phyloP scores from a whole-genome alignment of 2,329 filamentous ascomycete genomes.

The Aspergillus niger region DNA sequence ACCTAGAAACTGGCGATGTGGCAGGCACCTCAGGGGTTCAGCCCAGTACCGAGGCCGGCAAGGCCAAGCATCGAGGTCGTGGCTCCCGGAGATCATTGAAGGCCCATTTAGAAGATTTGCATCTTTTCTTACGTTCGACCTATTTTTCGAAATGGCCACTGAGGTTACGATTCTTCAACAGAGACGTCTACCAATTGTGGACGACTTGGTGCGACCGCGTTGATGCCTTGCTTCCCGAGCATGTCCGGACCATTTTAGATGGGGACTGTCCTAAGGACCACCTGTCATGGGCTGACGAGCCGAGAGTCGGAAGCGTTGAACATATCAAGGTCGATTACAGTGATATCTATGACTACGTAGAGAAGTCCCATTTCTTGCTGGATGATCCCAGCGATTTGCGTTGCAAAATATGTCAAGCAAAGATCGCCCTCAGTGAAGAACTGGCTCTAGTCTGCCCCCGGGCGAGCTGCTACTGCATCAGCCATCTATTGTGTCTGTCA shows the following conservation, averaged over 20 bases:
- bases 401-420: slow-evolving; percentile 55
- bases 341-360: slow-evolving; percentile 51
- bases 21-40: background rate
- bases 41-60: slow-evolving; percentile 45
- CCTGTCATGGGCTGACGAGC: slow-evolving; percentile 15
- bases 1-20: slow-evolving; percentile 55
- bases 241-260: slow-evolving; percentile 61
- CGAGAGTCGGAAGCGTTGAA: slow-evolving; percentile 42
- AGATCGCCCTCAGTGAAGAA: slow-evolving; percentile 40
- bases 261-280: slow-evolving; percentile 23
- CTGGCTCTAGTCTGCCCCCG: slow-evolving; percentile 56
- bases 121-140: slow-evolving; percentile 73
- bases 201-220: slow-evolving; percentile 56
- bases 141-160: slow-evolving; percentile 86
- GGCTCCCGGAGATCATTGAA: slow-evolving; percentile 63
- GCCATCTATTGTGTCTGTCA: slow-evolving; percentile 61
- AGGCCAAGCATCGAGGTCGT: slow-evolving; percentile 35
- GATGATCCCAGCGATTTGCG: slow-evolving; percentile 35
- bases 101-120: slow-evolving; percentile 75
- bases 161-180: slow-evolving; percentile 73
- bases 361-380: slow-evolving; percentile 53
- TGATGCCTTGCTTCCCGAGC: slow-evolving; percentile 50
- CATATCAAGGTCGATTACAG: slow-evolving; percentile 58
- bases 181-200: slow-evolving; percentile 72
- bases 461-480: slow-evolving; percentile 49